phyloP scores from a whole-genome alignment of 129 eudicot genomes.

The Logfia minima region DNA sequence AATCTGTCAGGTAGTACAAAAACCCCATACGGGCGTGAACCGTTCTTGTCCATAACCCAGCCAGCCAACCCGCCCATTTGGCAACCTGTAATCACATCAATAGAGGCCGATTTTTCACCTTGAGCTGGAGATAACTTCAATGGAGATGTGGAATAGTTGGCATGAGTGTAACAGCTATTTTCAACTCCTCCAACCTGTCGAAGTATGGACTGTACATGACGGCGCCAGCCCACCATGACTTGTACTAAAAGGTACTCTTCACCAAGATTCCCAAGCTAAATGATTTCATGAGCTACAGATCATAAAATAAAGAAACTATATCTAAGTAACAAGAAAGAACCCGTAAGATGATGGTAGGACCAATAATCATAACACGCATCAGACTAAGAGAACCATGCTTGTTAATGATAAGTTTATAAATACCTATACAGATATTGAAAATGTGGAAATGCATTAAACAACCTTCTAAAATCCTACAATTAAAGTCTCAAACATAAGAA shows the following conservation, averaged over 20 bases:
- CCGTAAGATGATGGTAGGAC: neutral
- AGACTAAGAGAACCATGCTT: constrained; percentile 13
- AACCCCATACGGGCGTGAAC: neutral
- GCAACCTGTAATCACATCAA: neutral
- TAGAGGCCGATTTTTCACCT: constrained; percentile 38
- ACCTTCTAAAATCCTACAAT: neutral
- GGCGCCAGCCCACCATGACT: constrained; percentile 86
- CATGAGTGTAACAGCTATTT: constrained; percentile 37
- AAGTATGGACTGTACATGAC: constrained; percentile 57
- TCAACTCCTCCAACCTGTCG: constrained; percentile 62
- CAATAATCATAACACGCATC: constrained; percentile 1
- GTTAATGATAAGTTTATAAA: neutral
- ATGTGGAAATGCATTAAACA: neutral
- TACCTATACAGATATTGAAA: neutral
- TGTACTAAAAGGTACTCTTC: constrained; percentile 23
- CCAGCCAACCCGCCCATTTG: neutral
- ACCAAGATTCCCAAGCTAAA: constrained; percentile 17
- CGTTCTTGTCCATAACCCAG: neutral
- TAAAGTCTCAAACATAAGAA: neutral
- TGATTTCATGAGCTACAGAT: constrained; percentile 22
- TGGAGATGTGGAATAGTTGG: constrained; percentile 44
- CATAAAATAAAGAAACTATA: too few species aligned
- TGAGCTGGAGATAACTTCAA: constrained; percentile 48
- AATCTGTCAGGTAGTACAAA: neutral
- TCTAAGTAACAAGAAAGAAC: neutral